Percentiles rank a stretch among this genome's conserved stretches.
Evolutionary conservation across 768 basidiomycete genomes (phyloP).

Genomic region (Lactarius quietus): DNA sequence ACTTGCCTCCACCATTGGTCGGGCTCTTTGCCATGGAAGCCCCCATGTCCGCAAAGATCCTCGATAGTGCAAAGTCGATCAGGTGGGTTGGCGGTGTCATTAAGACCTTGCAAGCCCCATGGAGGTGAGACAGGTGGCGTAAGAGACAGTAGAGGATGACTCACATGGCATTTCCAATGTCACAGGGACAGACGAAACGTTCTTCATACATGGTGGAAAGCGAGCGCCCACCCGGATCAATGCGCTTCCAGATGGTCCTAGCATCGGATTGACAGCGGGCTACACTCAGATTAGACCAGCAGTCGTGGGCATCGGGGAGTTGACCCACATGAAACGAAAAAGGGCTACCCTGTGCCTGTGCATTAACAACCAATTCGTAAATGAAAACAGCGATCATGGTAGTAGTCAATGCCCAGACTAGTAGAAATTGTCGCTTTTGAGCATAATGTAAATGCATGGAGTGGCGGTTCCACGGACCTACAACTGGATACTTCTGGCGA

Average conservation of each 20-base stretch:
- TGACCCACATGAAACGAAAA: constrained; percentile 74
- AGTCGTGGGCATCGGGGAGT: neutral
- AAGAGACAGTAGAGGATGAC: constrained; percentile 27
- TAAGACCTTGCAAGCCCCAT: constrained; percentile 50
- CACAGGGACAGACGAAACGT: constrained; percentile 51
- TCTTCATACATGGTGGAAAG: constrained; percentile 91
- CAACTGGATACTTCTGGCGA: constrained; percentile 73
- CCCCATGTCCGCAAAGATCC: constrained; percentile 87
- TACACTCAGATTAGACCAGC: constrained; percentile 30
- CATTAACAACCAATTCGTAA: constrained; percentile 80
- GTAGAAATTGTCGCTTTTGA: constrained; percentile 25
- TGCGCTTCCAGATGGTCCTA: constrained; percentile 83
- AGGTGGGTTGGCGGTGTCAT: constrained; percentile 80
- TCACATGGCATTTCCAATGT: constrained; percentile 58
- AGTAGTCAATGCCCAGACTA: constrained; percentile 61
- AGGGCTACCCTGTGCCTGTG: constrained; percentile 71
- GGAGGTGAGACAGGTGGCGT: constrained; percentile 2
- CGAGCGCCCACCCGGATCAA: constrained; percentile 88
- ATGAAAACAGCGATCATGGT: constrained; percentile 75
- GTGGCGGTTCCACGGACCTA: constrained; percentile 47
- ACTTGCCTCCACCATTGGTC: constrained; percentile 55
- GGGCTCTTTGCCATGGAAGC: constrained; percentile 45
- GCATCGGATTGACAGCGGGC: constrained; percentile 85
- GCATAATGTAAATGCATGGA: neutral
- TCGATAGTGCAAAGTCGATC: constrained; percentile 68